These are phyloP conservation scores for Clitopilus passeckerianus DNA, from an alignment of 768 basidiomycete genomes.

Conservation along the genomic window DNA sequence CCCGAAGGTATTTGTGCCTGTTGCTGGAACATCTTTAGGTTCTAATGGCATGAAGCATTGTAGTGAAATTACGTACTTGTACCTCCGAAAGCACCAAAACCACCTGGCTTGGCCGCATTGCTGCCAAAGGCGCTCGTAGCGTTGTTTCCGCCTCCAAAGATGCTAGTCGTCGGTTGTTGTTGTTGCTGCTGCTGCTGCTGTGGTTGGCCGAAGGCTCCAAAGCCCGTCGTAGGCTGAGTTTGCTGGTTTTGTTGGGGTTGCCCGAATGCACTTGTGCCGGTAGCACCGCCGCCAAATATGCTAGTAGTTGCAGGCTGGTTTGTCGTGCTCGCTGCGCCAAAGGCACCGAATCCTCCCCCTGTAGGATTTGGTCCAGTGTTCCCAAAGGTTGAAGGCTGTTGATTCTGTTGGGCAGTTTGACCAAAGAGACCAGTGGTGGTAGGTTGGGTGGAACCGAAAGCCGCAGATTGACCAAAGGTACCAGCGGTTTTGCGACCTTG, in stretches of 20 bases:
- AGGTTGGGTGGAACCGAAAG: slow-evolving; percentile 43
- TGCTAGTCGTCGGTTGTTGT: background rate
- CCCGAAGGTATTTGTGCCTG: slow-evolving; percentile 22
- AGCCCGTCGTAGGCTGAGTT: slow-evolving; percentile 5
- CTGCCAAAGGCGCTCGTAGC: slow-evolving; percentile 2
- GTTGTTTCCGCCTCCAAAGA: background rate
- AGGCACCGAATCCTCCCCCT: slow-evolving; percentile 35
- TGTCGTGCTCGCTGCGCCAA: slow-evolving; percentile 25
- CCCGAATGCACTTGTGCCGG: slow-evolving; percentile 31
- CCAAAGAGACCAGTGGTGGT: slow-evolving; percentile 43
- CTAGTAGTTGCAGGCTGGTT: slow-evolving; percentile 21
- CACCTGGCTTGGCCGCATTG: slow-evolving; percentile 12
- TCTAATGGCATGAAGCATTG: background rate
- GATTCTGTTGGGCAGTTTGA: slow-evolving; percentile 34
- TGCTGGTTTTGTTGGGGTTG: background rate
- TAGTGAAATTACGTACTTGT: slow-evolving; percentile 4
- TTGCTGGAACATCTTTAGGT: background rate
- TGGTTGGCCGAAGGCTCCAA: slow-evolving; percentile 7
- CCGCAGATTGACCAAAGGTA: slow-evolving; percentile 51
- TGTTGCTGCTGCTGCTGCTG: background rate
- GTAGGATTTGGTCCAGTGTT: slow-evolving; percentile 22
- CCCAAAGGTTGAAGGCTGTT: slow-evolving; percentile 31
- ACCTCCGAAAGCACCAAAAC: slow-evolving; percentile 11
- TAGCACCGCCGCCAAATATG: slow-evolving; percentile 33
- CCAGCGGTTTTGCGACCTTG: slow-evolving; percentile 70